Base-by-base conservation (phyloP, 768 basidiomycete genomes). In the Mycena rebaudengoi region DNA sequence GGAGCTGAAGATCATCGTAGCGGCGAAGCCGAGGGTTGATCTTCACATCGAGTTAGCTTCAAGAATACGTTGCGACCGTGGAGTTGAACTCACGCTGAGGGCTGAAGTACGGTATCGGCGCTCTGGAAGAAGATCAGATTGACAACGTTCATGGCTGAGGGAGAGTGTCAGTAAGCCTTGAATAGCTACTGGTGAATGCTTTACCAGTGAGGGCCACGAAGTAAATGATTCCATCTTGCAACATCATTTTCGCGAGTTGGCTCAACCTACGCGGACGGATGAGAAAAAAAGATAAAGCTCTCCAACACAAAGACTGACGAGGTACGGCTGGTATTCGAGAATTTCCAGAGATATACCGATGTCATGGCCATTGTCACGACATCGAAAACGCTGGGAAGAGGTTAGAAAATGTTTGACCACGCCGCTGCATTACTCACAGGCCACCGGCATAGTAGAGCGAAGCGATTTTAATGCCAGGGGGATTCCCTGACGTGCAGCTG, bases 1-100 rank as follows among this genome's bases (percentile, higher is more conserved):
- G 18, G 49, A 13, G 39, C 65, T 67, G 56, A 67, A 67, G n/a
- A 63, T 67, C 62, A 58, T 64, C 3, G 62, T 64, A 2, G 55
- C 39, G 7, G 62, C 62, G 30, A 64, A 37, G n/a, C n/a, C n/a
- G n/a, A n/a, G n/a, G n/a, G n/a, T n/a, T n/a, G n/a, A n/a, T n/a
- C n/a, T n/a, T n/a, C n/a, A n/a, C n/a, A n/a, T n/a, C n/a, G n/a
- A n/a, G n/a, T n/a, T n/a, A 11, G n/a, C 30, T 35, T 26, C 1
- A 25, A 28, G 5, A 18, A 18, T 12, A 21, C 8, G 21, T 35
- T 7, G 16, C 16, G 14, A 1, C 7, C 39, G 1, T 32, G 5
- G 11, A 13, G 26, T 18, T 2, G 12, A 2, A 51, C 35, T 21
- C 4, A 62, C 61, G 61, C 61, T 2, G 61, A 45, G 7, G 61